Base-by-base conservation (phyloP, 148 eudicot genomes). In the Chenopodium formosanum region DNA sequence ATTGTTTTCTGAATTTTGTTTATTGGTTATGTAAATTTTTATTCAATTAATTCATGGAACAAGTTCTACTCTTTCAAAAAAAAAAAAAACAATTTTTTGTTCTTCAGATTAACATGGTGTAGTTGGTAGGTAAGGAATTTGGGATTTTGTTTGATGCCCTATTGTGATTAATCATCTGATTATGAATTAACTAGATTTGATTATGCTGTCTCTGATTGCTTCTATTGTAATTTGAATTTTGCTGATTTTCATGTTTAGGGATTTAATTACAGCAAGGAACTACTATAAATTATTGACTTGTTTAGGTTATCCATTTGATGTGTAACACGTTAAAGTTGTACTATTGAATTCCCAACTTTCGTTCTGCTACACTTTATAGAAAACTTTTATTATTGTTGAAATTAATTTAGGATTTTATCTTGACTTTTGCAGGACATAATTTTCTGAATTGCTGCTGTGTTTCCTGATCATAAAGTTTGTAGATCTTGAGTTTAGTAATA, bases 401-500 rank as follows among this genome's bases (percentile, higher is more conserved):
- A 48, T 74, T 74, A 52, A 74, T 74, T 14, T 48, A 13, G 37
- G 63, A 52, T 50, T 22, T 50, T 74, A 47, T 63, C 63, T 73
- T 73, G 75, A 73, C 60, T 73, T 73, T 73, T 73, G 62, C 62
- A 73, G 76, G 76, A 16, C 25, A 48, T 44, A 25, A 27, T 25
- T 66, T 40, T 75, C 19, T 44, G 71, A 48, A 0, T 64, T 62
- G 34, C 48, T 17, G 7, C 19, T 27, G 2, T 44, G 37, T 37
- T 12, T 17, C 5, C 13, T 23, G 25, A 32, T 80, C 12, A 14
- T 53, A 62, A 23, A 56, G 60, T 80, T 17, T 53, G 2, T 67
- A 80, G 82, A 80, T 80, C 76, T 80, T 70, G 82, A 23, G 12
- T 9, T 56, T 71, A 22, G 53, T 17, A 52, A 10, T 71, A 32